Evolutionary conservation across 176 grass and related monocot genomes (phyloP), one percentile per base, ranked within the genome.

Genomic region (Musa acuminata): DNA sequence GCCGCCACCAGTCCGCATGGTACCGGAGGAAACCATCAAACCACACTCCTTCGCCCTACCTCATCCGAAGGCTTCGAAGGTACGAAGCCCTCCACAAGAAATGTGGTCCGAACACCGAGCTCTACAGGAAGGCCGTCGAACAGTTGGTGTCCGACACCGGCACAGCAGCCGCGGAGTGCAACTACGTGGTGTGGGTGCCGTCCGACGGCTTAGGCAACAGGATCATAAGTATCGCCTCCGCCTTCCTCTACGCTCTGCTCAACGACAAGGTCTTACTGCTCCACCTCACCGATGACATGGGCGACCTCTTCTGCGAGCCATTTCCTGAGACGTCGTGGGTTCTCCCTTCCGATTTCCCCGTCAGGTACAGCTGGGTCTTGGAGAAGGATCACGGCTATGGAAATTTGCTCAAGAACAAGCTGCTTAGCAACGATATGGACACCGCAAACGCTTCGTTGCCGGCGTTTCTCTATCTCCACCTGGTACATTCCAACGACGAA

Each of bases 31-130:
- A 57, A 53, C 13, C 53, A 27, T 14, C 72, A 23, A 74, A 74
- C 72, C 53, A 74, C 52, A 74, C 72, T 25, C 53, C 72, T 0
- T 74, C 72, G 13, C 23, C 52, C n/a, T 14, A 74, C 24, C 72
- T 74, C 20, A 4, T 16, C 8, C 22, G 12, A 6, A 57, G 20
- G 53, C 72, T 74, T 12, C 72, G 72, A 8, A 20, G 22, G n/a
- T 73, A 73, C 24, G 72, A 73, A 29, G 51, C 22, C 13, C 72
- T 73, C 52, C 72, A 73, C 72, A 73, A 57, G 35, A 73, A 73
- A 29, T 73, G 72, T 13, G 72, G 51, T 13, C 72, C 72, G 21
- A 14, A 27, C 52, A 55, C 72, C 12, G 24, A 16, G 19, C 52
- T 73, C 53, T 73, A 16, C 52, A 16, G 23, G 10, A 49, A 49